These are phyloP conservation scores for Xanthoparmelia taractica DNA, from an alignment of 495 filamentous ascomycete genomes.

Conservation along the genomic window DNA sequence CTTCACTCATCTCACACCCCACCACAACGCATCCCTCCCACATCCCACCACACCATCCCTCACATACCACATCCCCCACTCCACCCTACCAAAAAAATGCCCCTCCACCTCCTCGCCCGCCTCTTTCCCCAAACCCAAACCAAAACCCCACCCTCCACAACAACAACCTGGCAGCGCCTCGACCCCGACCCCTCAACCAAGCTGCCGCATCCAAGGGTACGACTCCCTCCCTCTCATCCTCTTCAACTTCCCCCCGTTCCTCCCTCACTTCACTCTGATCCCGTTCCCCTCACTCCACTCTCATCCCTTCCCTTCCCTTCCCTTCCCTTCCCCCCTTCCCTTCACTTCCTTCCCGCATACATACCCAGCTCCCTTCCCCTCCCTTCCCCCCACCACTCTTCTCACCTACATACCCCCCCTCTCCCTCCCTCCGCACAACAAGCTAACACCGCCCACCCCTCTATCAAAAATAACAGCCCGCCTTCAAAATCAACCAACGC, in stretches of 20 bases:
- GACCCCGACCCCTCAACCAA: not conserved
- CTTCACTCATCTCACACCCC: not conserved
- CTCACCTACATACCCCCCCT: not conserved
- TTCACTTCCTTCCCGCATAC: no score
- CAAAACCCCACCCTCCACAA: not conserved
- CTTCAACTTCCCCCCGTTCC: no score
- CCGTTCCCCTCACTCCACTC: no score
- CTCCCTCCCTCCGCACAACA: not conserved
- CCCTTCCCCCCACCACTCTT: no score
- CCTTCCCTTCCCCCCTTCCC: no score
- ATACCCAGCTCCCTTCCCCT: not conserved
- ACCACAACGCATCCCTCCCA: no score
- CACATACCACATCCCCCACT: not conserved
- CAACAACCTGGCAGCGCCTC: not conserved
- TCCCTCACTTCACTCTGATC: no score
- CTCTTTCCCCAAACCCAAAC: not conserved
- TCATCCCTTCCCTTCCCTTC: no score
- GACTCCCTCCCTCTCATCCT: no score
- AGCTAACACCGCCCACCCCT: not conserved
- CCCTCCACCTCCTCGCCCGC: not conserved
- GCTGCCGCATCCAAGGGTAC: not conserved
- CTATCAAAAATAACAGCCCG: no score
- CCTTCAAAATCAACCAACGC: not conserved
- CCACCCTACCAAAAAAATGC: not conserved
- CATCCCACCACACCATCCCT: not conserved